Conservation (phyloP, 495 filamentous ascomycete genomes). For the Daldinia childiae region DNA sequence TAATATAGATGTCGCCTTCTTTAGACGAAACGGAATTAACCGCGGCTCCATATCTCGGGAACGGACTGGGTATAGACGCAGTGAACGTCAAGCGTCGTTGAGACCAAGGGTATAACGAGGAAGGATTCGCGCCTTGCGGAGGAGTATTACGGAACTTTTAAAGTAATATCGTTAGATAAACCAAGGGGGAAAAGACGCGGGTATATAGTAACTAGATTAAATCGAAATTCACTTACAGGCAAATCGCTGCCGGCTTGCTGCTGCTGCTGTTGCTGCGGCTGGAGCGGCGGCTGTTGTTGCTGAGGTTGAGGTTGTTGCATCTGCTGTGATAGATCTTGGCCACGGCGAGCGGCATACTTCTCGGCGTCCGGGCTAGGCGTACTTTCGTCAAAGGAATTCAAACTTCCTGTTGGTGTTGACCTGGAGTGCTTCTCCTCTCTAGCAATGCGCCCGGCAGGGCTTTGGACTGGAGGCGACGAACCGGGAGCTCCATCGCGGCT, state of each 20-base stretch:
- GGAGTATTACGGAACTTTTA: slow-evolving; percentile 57
- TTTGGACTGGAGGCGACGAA: slow-evolving; percentile 46
- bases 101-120: slow-evolving; percentile 93
- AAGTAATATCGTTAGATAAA: slow-evolving; percentile 29
- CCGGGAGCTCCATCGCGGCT: slow-evolving; percentile 59
- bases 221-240: slow-evolving; percentile 53
- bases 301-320: slow-evolving; percentile 22
- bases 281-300: slow-evolving; percentile 25
- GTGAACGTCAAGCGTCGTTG: slow-evolving; percentile 88
- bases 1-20: slow-evolving; percentile 96
- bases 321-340: slow-evolving; percentile 45
- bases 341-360: slow-evolving; percentile 51
- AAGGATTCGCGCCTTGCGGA: slow-evolving; percentile 55
- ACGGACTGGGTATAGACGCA: slow-evolving; percentile 82
- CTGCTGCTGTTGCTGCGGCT: slow-evolving; percentile 36
- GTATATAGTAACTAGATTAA: not conserved
- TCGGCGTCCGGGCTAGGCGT: slow-evolving; percentile 62
- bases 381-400: slow-evolving; percentile 61
- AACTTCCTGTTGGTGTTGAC: slow-evolving; percentile 64
- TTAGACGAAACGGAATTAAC: slow-evolving; percentile 93
- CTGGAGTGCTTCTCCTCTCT: slow-evolving; percentile 60
- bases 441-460: slow-evolving; percentile 52
- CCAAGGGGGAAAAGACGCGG: not conserved
- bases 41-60: slow-evolving; percentile 96
- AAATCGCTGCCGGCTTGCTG: slow-evolving; percentile 55